Percentiles rank a stretch among this genome's conserved stretches.
Conservation (phyloP, 2,329 filamentous ascomycete species). For the Claviceps purpurea region DNA sequence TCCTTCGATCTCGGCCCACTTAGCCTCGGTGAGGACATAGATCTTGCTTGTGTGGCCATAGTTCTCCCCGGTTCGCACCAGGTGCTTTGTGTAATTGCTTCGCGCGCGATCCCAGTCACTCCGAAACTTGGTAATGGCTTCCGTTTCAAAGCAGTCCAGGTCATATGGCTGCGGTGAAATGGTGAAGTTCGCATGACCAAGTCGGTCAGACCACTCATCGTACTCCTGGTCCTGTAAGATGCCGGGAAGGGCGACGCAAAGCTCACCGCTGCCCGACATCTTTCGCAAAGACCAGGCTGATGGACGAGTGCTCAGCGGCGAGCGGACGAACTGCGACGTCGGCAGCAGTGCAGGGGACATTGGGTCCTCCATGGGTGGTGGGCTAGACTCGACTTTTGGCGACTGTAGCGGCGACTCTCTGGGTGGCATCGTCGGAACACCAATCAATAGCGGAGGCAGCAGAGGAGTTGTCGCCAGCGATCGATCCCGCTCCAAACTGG, state of each 20-base stretch:
- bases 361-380: conserved; percentile 1
- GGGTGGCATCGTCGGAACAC: conserved; percentile 38
- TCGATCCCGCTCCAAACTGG: conserved; percentile 43
- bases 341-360: conserved; percentile 20
- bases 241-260: conserved; percentile 43
- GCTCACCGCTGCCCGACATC: conserved; percentile 46
- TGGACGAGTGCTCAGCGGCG: conserved; percentile 62
- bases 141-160: conserved; percentile 47
- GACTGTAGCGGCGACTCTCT: conserved; percentile 77
- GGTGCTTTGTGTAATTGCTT: conserved; percentile 77
- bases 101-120: conserved; percentile 74
- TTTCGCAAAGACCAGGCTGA: conserved; percentile 62
- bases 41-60: conserved; percentile 84
- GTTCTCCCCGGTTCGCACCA: conserved; percentile 78
- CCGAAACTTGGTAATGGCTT: conserved; percentile 48
- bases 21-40: conserved; percentile 71
- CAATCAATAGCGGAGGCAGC: conserved; percentile 65
- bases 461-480: conserved; percentile 65
- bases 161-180: conserved; percentile 73
- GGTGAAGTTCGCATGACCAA: conserved; percentile 89
- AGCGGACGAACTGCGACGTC: conserved; percentile 33
- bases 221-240: conserved; percentile 55
- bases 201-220: conserved; percentile 71
- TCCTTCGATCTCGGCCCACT: conserved; percentile 71
- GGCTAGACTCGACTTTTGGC: conserved; percentile 34